Conservation (phyloP, 768 basidiomycete genomes). For the Lyophyllum shimeji region DNA sequence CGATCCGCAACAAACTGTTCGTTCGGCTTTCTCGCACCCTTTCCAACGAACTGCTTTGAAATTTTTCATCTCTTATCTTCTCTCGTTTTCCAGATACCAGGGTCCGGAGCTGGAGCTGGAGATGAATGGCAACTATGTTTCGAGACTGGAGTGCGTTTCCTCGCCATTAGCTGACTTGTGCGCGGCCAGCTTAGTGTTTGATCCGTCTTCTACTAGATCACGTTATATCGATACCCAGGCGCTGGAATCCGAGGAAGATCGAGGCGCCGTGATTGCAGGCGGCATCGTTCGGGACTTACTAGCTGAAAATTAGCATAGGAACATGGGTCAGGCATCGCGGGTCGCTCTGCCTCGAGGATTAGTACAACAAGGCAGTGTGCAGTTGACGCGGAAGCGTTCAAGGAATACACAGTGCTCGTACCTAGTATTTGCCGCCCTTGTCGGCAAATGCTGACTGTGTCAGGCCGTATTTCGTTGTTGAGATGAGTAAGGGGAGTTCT, state of each 20-base stretch:
- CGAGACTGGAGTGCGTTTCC: constrained; percentile 41
- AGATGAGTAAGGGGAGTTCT: not conserved
- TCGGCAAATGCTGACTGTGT: no score
- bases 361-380: not conserved
- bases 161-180: not conserved
- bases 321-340: not conserved
- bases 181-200: not conserved
- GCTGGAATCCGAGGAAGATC: constrained; percentile 29
- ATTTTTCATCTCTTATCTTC: not conserved
- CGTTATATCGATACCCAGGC: constrained; percentile 16
- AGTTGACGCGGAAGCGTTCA: not conserved
- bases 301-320: constrained; percentile 1
- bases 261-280: constrained; percentile 30
- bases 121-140: constrained; percentile 48
- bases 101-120: constrained; percentile 44
- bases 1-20: constrained; percentile 45
- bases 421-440: no score
- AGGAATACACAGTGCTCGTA: not conserved
- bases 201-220: constrained; percentile 15
- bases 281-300: constrained; percentile 33
- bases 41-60: no score
- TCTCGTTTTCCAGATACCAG: constrained; percentile 33
- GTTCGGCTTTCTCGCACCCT: constrained; percentile 12
- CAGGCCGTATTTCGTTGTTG: not conserved
- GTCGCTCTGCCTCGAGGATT: not conserved